Evolutionary conservation across 2,329 filamentous ascomycete genomes (phyloP).

Genomic region (Cytospora paraplurivora): DNA sequence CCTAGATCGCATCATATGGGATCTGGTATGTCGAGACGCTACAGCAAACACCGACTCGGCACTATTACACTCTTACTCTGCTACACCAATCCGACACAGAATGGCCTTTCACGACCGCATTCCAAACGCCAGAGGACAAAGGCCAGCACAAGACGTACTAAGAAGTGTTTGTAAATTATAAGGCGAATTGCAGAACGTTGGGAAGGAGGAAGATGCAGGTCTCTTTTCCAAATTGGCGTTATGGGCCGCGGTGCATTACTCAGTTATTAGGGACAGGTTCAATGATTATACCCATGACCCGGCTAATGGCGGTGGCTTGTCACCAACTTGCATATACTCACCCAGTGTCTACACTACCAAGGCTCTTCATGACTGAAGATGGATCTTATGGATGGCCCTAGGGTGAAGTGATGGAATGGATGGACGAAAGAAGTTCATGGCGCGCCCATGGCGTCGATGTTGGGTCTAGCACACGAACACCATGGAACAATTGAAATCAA

Average conservation of each 20-base stretch:
- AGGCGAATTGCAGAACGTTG: conserved; percentile 11
- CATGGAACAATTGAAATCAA: too few relatives aligned
- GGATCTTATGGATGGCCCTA: not conserved
- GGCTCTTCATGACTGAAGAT: not conserved
- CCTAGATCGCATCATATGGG: not conserved
- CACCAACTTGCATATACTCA: not conserved
- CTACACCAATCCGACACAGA: not conserved
- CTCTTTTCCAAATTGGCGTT: conserved; percentile 12
- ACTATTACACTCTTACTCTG: not conserved
- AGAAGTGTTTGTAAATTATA: conserved; percentile 20
- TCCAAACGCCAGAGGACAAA: not conserved
- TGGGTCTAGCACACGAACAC: not conserved
- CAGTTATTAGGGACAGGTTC: conserved; percentile 18
- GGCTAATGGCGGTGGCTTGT: not conserved
- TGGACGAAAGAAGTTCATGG: not conserved
- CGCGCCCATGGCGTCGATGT: not conserved
- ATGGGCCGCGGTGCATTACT: conserved; percentile 16
- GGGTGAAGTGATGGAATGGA: too few relatives aligned
- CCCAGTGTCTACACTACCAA: not conserved
- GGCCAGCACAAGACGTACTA: not conserved
- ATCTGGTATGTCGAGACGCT: not conserved
- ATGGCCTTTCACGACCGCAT: not conserved
- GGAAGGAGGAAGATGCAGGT: conserved; percentile 3
- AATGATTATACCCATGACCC: conserved; percentile 24
- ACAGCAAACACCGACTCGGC: not conserved